Percentiles rank a stretch among this genome's conserved stretches.
phyloP scores from a whole-genome alignment of 73 alveolate species.

The Symbiodinium pilosum region DNA sequence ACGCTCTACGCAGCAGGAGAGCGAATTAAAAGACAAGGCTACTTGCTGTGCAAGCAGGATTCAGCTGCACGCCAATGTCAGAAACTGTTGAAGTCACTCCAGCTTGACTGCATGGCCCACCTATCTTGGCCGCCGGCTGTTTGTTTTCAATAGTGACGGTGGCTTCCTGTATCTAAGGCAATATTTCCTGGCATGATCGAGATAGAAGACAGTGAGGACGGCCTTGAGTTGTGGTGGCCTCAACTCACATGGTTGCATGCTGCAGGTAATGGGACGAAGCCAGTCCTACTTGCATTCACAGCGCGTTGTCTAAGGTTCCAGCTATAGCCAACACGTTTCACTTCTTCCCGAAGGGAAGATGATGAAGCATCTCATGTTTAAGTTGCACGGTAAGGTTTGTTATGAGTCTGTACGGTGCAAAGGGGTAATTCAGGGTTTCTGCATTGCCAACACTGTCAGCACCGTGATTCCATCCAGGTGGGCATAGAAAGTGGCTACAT shows the following conservation, averaged over 20 bases:
- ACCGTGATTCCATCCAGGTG: too few species aligned
- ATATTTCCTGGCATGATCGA: neutral
- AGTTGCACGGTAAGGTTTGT: neutral
- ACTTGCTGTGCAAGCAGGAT: neutral
- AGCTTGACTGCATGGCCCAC: too few species aligned
- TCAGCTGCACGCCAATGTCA: neutral
- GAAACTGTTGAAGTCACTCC: too few species aligned
- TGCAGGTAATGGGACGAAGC: too few species aligned
- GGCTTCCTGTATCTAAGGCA: neutral
- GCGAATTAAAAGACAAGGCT: neutral
- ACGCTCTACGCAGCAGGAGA: neutral
- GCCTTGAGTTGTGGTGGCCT: neutral
- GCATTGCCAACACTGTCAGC: too few species aligned
- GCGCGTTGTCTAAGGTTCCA: constrained; percentile 18
- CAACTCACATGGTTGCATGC: too few species aligned
- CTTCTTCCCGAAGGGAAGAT: constrained; percentile 10
- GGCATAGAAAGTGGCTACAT: too few species aligned
- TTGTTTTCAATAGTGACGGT: too few species aligned
- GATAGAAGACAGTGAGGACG: neutral
- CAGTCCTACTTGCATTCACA: too few species aligned
- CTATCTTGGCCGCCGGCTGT: too few species aligned
- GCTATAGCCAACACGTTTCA: constrained; percentile 3
- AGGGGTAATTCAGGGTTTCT: too few species aligned
- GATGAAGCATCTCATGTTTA: neutral
- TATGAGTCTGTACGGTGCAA: too few species aligned